Evolutionary conservation across 257 asterid genomes (phyloP).

Genomic region (Craterostigma plantagineum): DNA sequence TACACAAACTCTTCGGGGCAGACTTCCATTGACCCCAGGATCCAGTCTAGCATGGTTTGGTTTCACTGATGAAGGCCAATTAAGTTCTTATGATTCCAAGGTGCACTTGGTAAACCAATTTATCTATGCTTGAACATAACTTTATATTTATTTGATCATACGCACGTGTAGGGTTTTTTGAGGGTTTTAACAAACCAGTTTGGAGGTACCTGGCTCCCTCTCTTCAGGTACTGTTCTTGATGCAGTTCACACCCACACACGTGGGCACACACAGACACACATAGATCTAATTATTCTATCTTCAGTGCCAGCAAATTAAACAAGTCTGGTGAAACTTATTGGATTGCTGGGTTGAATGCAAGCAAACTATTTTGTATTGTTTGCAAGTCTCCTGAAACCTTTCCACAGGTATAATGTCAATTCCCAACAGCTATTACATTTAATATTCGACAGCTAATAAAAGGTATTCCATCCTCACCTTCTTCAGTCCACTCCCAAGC

Average conservation of each 20-base stretch:
- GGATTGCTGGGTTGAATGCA: slow-evolving; percentile 76
- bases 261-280: neutral
- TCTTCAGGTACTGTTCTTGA: slow-evolving; percentile 54
- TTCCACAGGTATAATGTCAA: slow-evolving; percentile 54
- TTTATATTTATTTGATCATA: neutral
- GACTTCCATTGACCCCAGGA: slow-evolving; percentile 87
- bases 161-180: slow-evolving; percentile 53
- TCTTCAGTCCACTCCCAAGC: slow-evolving; percentile 73
- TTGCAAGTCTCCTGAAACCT: slow-evolving; percentile 77
- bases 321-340: slow-evolving; percentile 60
- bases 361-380: slow-evolving; percentile 69
- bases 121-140: neutral
- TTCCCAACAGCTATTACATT: neutral
- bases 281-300: slow-evolving; percentile 1
- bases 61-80: slow-evolving; percentile 83
- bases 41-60: slow-evolving; percentile 85
- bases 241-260: neutral
- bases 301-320: slow-evolving; percentile 50
- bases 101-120: slow-evolving; percentile 21
- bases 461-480: neutral
- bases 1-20: slow-evolving; percentile 39
- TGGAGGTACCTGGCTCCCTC: slow-evolving; percentile 91
- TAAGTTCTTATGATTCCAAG: slow-evolving; percentile 88
- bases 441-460: neutral
- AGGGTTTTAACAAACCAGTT: slow-evolving; percentile 65